A percentile compares a stretch with the other conserved stretches of the same genome.
Conservation (phyloP, 192 early-diverging fungal species). For the Radiomyces spectabilis region DNA sequence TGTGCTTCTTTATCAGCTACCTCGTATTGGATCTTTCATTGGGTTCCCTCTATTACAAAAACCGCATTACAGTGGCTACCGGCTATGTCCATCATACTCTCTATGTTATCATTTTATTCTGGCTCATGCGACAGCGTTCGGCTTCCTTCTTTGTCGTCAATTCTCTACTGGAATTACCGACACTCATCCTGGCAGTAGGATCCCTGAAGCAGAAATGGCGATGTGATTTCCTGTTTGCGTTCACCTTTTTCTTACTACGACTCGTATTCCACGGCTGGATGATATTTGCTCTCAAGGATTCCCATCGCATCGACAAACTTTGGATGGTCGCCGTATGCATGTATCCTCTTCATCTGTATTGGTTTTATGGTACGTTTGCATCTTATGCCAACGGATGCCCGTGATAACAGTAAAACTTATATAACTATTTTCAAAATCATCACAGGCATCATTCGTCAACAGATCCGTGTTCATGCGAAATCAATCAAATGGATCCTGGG, state of each 20-base stretch:
- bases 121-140: slow-evolving; percentile 6
- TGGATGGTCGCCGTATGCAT: slow-evolving; percentile 35
- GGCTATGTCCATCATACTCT: slow-evolving; percentile 58
- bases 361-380: slow-evolving; percentile 46
- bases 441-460: no score
- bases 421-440: no score
- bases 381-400: no score
- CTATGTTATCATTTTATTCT: slow-evolving; percentile 34
- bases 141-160: slow-evolving; percentile 38
- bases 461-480: no score
- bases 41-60: slow-evolving; percentile 44
- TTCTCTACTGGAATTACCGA: slow-evolving; percentile 51
- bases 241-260: slow-evolving; percentile 42
- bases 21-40: slow-evolving; percentile 42
- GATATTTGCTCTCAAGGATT: slow-evolving; percentile 29
- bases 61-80: slow-evolving; percentile 37
- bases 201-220: slow-evolving; percentile 37
- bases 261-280: slow-evolving; percentile 42
- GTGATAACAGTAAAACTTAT: no score
- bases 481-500: no score
- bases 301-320: slow-evolving; percentile 23
- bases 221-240: slow-evolving; percentile 44
- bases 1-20: slow-evolving; percentile 50
- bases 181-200: slow-evolving; percentile 45
- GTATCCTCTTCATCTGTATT: slow-evolving; percentile 41